Percentiles rank a stretch among this genome's conserved stretches.
These are phyloP conservation scores for Mercurialis annua DNA, from an alignment of 345 rosid genomes.

Conservation along the genomic window DNA sequence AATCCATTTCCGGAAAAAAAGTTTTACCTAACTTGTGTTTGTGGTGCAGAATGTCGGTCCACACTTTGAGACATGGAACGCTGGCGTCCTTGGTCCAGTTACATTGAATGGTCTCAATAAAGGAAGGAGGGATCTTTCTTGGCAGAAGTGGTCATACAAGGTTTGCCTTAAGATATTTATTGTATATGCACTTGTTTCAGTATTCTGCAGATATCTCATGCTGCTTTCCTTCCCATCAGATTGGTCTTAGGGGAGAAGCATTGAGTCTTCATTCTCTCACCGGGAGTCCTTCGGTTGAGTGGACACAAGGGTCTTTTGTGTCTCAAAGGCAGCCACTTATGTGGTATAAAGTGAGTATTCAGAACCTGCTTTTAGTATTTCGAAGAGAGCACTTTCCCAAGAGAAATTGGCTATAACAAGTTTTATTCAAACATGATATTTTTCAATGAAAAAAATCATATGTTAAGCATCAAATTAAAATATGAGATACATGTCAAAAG, in stretches of 20 bases:
- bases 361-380: background rate
- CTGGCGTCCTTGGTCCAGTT: constrained; percentile 95
- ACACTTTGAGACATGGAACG: constrained; percentile 96
- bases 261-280: constrained; percentile 82
- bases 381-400: background rate
- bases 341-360: constrained; percentile 77
- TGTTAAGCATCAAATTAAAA: background rate
- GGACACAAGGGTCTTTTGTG: constrained; percentile 79
- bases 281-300: constrained; percentile 85
- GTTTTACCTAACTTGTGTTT: constrained; percentile 21
- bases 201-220: constrained; percentile 2
- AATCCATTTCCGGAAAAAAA: background rate
- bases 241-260: constrained; percentile 94
- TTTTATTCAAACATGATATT: background rate
- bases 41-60: constrained; percentile 86
- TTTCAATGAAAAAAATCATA: background rate
- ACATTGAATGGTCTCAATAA: constrained; percentile 65
- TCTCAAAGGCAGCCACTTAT: constrained; percentile 79
- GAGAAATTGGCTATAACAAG: background rate
- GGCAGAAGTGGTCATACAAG: constrained; percentile 99
- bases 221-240: constrained; percentile 36
- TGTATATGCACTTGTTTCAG: background rate
- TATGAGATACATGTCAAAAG: too few species aligned
- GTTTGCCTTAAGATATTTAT: constrained; percentile 33
- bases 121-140: constrained; percentile 80